Percentiles rank a stretch among this genome's conserved stretches.
phyloP scores from a whole-genome alignment of 139 green algal genomes.

The Haematococcus sp. region DNA sequence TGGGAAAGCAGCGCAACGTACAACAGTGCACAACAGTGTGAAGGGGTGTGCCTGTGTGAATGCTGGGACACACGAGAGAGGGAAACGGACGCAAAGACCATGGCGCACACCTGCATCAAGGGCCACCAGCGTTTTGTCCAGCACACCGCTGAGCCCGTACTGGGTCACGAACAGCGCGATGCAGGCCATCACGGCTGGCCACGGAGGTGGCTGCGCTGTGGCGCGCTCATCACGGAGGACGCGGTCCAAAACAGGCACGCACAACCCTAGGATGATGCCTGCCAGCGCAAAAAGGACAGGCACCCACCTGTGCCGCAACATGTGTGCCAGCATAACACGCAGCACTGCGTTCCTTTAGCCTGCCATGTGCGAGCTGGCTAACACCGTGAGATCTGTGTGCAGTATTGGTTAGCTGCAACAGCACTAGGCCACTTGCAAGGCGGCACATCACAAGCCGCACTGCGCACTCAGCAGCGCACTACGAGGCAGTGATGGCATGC shows the following conservation, averaged over 20 bases:
- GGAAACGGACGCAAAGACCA: too few species aligned
- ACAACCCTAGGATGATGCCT: conserved; percentile 41
- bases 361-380: too few species aligned
- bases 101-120: background rate
- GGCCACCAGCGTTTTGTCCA: conserved; percentile 3
- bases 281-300: conserved; percentile 46
- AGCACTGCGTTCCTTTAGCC: too few species aligned
- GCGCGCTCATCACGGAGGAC: background rate
- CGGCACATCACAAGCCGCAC: too few species aligned
- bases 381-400: too few species aligned
- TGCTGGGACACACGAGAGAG: background rate
- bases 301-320: conserved; percentile 34
- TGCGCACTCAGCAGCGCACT: too few species aligned
- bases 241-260: conserved; percentile 11
- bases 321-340: background rate
- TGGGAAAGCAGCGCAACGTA: background rate
- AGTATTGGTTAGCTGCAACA: too few species aligned
- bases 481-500: too few species aligned
- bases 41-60: background rate
- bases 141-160: conserved; percentile 19
- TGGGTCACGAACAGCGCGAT: conserved; percentile 30
- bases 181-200: conserved; percentile 15
- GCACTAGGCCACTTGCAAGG: too few species aligned
- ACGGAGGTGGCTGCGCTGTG: background rate
- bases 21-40: too few species aligned